Evolutionary conservation across 2,329 filamentous ascomycete species (phyloP), one percentile per base, ranked within the genome.

Genomic region (Rasamsonia emersonii): DNA sequence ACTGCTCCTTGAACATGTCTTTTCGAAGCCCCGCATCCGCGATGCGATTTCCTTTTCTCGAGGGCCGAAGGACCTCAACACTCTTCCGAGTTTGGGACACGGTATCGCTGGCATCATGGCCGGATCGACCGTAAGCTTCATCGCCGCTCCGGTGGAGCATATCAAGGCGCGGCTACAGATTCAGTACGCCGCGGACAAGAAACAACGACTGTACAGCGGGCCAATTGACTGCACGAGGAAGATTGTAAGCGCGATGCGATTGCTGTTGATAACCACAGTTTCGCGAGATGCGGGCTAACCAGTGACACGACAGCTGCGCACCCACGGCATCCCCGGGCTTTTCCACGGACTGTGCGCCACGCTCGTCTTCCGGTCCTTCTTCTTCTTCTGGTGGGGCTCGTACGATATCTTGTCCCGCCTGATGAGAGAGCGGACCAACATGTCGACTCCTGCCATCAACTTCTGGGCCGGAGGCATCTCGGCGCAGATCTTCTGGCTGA

Each of bases 381-480:
- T 98, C 70, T 95, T 94, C 71, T 91, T 81, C 66, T 96, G 88
- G 88, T 98, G 91, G 91, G 79, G 79, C n/a, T 82, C 78, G 38
- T 98, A 98, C 65, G 89, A 95, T 50, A 47, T 94, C 18, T 72
- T 96, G 45, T 83, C 84, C 4, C 70, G 75, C 14, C 62, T 70
- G 37, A 65, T 96, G 52, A 67, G 73, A 33, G 59, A 73, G 11
- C 67, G 77, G 47, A 94, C 88, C 2, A 60, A 47, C 9, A 64
- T 95, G 33, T 82, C 82, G 33, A 75, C 77, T 0, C 86, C 91
- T 0, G 79, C 79, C 1, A 71, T 96, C 51, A 96, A 96, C 56
- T 98, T 98, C 65, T 96, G 89, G 89, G 89, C 91, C 0, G 91
- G 91, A 3, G 91, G 91, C 0, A 64, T 96, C 31, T 88, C 82